phyloP scores from a whole-genome alignment of 495 filamentous ascomycete species.

The Parmelia sp. region DNA sequence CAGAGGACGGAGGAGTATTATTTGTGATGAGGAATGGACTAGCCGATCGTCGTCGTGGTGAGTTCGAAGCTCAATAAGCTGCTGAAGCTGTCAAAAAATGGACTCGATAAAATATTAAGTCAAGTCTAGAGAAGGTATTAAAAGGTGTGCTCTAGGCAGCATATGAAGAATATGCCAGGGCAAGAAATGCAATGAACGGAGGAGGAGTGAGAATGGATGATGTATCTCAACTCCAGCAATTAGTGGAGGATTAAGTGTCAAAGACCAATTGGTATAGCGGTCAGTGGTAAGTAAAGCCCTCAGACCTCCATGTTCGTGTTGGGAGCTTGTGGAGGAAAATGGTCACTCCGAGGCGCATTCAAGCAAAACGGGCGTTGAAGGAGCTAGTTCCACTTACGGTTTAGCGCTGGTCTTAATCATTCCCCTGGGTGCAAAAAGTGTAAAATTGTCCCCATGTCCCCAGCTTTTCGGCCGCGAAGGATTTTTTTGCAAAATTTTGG shows the following conservation, averaged over 20 bases:
- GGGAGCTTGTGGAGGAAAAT: background rate
- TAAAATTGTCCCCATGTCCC: too few relatives aligned
- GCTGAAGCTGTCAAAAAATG: background rate
- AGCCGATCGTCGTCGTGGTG: background rate
- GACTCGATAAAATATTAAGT: background rate
- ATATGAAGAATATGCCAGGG: background rate
- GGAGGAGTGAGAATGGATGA: background rate
- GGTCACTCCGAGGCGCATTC: background rate
- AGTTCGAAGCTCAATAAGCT: background rate
- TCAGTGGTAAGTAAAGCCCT: background rate
- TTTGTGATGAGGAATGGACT: background rate
- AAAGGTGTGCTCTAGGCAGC: background rate
- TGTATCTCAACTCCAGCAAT: background rate
- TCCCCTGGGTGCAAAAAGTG: background rate
- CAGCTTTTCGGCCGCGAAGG: background rate
- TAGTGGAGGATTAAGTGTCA: too few relatives aligned
- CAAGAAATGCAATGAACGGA: background rate
- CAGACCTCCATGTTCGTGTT: background rate
- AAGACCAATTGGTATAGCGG: background rate
- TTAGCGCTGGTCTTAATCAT: background rate
- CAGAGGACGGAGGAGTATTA: constrained; percentile 15
- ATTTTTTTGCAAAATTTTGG: background rate
- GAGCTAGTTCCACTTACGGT: background rate
- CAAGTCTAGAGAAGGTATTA: background rate
- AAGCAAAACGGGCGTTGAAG: background rate